Base-by-base conservation (phyloP, 441 rosid species). In the Mallotus repandus region DNA sequence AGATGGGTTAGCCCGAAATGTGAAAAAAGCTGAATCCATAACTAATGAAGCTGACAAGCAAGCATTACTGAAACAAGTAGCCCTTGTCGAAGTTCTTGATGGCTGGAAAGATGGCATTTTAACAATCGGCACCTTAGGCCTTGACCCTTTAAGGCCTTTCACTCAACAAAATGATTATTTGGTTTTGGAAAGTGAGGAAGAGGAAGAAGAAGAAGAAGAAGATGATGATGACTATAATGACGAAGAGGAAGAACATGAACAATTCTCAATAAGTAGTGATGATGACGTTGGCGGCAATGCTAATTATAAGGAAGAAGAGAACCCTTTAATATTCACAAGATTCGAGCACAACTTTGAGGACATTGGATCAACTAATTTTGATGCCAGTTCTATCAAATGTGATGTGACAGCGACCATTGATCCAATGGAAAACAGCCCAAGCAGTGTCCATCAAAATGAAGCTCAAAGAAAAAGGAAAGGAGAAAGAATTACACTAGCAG, bases 51-150 rank as follows among this genome's bases (percentile, higher is more conserved):
- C 83, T 63, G 91, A 87, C 70, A 89, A 88, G 14, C 84, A 84
- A 70, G 88, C 86, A 75, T 81, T 89, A 71, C 79, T 88, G 53
- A 88, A 88, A 77, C 92, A 89, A 77, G 88, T 84, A 32, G 86
- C 89, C 10, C 71, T 88, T 32, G 86, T 84, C 14, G 94, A 86
- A 57, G 90, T 80, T 74, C 84, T 89, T 58, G 94, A 89, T 75
- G 90, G 84, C 59, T 93, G 98, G 98, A 85, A 78, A 78, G 90
- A 86, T 70, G 91, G 96, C 74, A 87, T 94, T 79, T 84, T 94
- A 65, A 88, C 91, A 55, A 91, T 94, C 52, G 97, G 97, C 38
- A 94, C 98, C n/a, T 89, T 94, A 18, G 98, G 98, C 53, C 84
- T 90, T 52, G 97, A 91, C 74, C 84, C 88, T 49, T 73, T 89